Evolutionary conservation across 805 yeast genomes (phyloP).

Genomic region (Kuraishia hungarica): DNA sequence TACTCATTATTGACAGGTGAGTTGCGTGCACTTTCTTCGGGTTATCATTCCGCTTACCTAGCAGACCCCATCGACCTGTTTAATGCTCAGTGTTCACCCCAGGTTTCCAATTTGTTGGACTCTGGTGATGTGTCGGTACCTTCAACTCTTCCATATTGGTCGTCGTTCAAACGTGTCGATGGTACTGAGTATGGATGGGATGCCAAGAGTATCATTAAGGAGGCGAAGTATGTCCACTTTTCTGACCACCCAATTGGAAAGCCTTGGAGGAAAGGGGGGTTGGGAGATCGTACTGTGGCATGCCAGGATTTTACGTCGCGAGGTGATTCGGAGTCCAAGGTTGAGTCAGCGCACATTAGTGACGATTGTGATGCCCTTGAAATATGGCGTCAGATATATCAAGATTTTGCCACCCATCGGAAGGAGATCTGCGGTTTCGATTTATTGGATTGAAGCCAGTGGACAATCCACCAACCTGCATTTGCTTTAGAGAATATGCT

Average conservation of each 20-base stretch:
- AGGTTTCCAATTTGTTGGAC: not conserved
- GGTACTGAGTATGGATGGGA: slow-evolving; percentile 24
- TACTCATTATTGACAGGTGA: slow-evolving; percentile 48
- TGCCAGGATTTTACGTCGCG: slow-evolving; percentile 8
- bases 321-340: not conserved
- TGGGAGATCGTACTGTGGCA: slow-evolving; percentile 6
- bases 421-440: not conserved
- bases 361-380: slow-evolving; percentile 23
- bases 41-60: slow-evolving; percentile 29
- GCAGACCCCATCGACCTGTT: slow-evolving; percentile 26
- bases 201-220: slow-evolving; percentile 15
- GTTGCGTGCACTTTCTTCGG: slow-evolving; percentile 20
- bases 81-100: not conserved
- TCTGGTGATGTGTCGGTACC: slow-evolving; percentile 19
- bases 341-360: slow-evolving; percentile 19
- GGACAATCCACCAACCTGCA: too few species aligned
- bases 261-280: slow-evolving; percentile 42
- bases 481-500: not conserved
- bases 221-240: slow-evolving; percentile 46
- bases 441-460: not conserved
- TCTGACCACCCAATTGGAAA: slow-evolving; percentile 61
- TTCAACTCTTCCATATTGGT: slow-evolving; percentile 15
- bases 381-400: slow-evolving; percentile 23
- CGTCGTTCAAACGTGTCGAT: slow-evolving; percentile 7
- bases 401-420: slow-evolving; percentile 8